phyloP scores from a whole-genome alignment of 345 rosid genomes.

The Eucalyptus regnans region DNA sequence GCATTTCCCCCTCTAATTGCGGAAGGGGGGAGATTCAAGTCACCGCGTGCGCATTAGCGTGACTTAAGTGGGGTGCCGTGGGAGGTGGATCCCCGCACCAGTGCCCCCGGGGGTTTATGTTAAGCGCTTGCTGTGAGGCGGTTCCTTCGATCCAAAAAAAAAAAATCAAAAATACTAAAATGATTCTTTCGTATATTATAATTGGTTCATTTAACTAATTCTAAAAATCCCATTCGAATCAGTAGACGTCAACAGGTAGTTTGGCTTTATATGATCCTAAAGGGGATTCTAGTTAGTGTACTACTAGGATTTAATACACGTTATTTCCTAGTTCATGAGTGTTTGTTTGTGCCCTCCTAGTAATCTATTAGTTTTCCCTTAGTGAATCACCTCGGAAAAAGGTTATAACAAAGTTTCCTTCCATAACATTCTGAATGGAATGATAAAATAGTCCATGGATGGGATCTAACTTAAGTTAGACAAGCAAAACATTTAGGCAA shows the following conservation, averaged over 20 bases:
- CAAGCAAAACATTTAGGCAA: neutral
- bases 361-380: neutral
- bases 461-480: neutral
- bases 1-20: too few relatives aligned
- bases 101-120: too few relatives aligned
- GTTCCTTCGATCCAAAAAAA: too few relatives aligned
- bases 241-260: neutral
- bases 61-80: too few relatives aligned
- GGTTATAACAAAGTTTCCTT: neutral
- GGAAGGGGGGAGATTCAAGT: too few relatives aligned
- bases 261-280: neutral
- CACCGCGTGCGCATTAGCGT: too few relatives aligned
- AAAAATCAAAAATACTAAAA: neutral
- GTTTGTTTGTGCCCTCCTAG: neutral
- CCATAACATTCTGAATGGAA: neutral
- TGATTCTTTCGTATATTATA: neutral
- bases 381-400: neutral
- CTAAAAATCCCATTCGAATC: neutral
- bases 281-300: neutral
- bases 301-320: too few relatives aligned
- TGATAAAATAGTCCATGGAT: neutral
- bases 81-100: too few relatives aligned
- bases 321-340: neutral
- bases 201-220: neutral
- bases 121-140: fast-evolving